Base-by-base conservation (phyloP, 345 rosid genomes). In the Triadica sebifera region DNA sequence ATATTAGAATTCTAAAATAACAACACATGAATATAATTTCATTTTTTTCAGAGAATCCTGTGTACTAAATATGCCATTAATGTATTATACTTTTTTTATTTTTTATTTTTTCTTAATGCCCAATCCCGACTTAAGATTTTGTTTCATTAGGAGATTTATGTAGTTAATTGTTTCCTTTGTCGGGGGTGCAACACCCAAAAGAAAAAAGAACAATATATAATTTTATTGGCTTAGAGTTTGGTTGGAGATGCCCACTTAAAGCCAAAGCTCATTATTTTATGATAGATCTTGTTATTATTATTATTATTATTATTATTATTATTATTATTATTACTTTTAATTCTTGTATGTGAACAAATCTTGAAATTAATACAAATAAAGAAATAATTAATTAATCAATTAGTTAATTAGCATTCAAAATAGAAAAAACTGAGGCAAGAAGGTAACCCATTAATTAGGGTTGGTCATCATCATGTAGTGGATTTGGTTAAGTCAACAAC, bases 401-500 rank as follows among this genome's bases (percentile, higher is more conserved):
- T 3, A 50, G 37, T 17, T 20, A 57, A 57, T 55, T 67, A 57
- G 73, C 74, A 29, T 75, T 75, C 69, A 51, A 69, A 69, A 25
- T 53, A 24, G 63, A 49, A 39, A 29, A 59, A 53, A 43, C 12
- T 8, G 37, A 55, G 64, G 8, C 6, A 15, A 13, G 7, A 43
- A 65, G 53, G 65, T n/a, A 12, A 39, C 6, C 53, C 10, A 10
- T 13, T 50, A 24, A 39, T 59, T 1, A n/a, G n/a, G n/a, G n/a
- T 13, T 39, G 4, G 11, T 29, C 8, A 65, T 66, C 8, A 65
- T 50, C 7, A 9, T 45, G 1, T 49, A 47, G 78, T 68, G 78
- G 78, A 75, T 75, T 68, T 75, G 73, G 78, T 75, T 49, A 4
- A 75, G 73, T 69, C 67, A 75, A 60, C 73, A 68, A 45, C 20